Percentiles rank a stretch among this genome's conserved stretches.
Evolutionary conservation across 2,329 filamentous ascomycete genomes (phyloP).

Genomic region (Sporothrix schenckii): DNA sequence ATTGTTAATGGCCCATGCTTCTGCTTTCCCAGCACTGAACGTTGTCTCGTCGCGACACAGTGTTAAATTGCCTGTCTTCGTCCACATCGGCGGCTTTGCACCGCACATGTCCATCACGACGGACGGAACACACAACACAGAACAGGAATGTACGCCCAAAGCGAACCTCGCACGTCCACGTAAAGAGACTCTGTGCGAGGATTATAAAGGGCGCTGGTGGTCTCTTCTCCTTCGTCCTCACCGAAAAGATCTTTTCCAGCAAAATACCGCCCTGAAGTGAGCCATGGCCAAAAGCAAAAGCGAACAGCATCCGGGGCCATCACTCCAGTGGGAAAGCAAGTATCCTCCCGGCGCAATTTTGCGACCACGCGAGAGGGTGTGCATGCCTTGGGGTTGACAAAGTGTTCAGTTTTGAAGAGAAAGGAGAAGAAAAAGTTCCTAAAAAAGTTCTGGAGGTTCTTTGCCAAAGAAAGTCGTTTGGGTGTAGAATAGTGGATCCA

Average conservation of each 20-base stretch:
- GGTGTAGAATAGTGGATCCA: constrained; percentile 22
- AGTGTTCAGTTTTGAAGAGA: constrained; percentile 53
- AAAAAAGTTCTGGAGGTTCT: background rate
- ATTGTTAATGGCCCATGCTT: background rate
- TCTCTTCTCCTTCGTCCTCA: constrained; percentile 58
- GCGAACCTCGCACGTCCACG: constrained; percentile 61
- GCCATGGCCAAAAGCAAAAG: constrained; percentile 42
- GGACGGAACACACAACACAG: background rate
- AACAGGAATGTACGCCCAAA: constrained; percentile 60
- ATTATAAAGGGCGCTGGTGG: constrained; percentile 60
- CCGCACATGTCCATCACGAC: background rate
- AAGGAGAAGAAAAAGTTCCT: constrained; percentile 37
- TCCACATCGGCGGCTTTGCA: background rate
- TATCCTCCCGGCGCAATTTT: background rate
- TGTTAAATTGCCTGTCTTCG: background rate
- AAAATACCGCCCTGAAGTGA: constrained; percentile 47
- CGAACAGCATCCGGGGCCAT: background rate
- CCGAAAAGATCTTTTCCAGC: constrained; percentile 25
- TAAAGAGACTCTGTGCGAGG: constrained; percentile 45
- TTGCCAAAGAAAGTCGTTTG: background rate
- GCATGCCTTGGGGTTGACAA: constrained; percentile 41
- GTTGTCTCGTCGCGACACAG: background rate
- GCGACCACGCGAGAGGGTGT: constrained; percentile 4
- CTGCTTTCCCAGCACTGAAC: background rate
- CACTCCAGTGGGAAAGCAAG: constrained; percentile 17